Base-by-base conservation (phyloP, 2,329 filamentous ascomycete genomes). In the Macrophomina pseudophaseolina region DNA sequence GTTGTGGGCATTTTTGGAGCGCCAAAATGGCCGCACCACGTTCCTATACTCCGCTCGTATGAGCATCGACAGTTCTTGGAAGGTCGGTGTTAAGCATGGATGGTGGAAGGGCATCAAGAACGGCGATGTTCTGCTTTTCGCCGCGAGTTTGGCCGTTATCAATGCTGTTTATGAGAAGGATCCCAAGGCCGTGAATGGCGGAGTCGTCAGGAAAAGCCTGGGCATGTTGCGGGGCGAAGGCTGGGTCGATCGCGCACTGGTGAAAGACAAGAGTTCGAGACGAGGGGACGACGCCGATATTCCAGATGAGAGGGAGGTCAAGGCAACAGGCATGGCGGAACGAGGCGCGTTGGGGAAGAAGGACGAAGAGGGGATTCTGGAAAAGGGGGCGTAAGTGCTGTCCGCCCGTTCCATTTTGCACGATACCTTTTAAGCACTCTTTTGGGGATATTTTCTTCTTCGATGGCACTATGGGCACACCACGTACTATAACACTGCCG, bases 21-120 rank as follows among this genome's bases (percentile, higher is more conserved):
- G 89, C 52, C 82, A 83, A 59, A 81, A 28, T 73, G 77, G 2
- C 69, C 68, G 87, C 90, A 49, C 82, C 91, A 16, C 92, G 65
- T 97, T 96, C 78, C 73, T 97, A 68, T 95, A 95, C 78, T 89
- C 88, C 70, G 88, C 91, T 35, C 86, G 94, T 2, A 81, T 90
- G n/a, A 93, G 90, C 68, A 83, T 97, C 35, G 91, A 97, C 76
- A 92, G 88, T 44, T 79, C 93, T 53, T 98, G 93, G 92, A 97
- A 97, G 82, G 92, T 97, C 0, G 93, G 94, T n/a, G 87, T 91
- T 65, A 98, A 98, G 87, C 84, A 90, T 40, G 87, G 92, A 1
- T 93, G 93, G 88, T 97, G 94, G 93, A 88, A 86, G 70, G 92
- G 92, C 11, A 85, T 95, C 76, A 87, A 86, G 72, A 91, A 92